Conservation (phyloP, 228 moss, liverwort and hornwort genomes). For the Sphagnum magellanicum region DNA sequence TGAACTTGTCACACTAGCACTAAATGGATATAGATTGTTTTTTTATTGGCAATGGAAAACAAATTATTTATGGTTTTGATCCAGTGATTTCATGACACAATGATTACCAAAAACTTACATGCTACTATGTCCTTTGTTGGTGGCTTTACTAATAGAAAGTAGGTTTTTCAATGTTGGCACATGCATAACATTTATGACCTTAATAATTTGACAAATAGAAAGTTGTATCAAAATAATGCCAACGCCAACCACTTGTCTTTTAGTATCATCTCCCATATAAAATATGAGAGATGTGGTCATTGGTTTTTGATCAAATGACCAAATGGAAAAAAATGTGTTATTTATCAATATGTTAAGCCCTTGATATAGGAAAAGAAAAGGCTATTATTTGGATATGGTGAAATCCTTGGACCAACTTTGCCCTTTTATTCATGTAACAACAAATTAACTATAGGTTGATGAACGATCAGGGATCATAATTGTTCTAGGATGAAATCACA, state of each 20-base stretch:
- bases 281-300: background rate
- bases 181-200: background rate
- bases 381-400: no score
- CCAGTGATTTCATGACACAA: background rate
- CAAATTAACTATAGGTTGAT: no score
- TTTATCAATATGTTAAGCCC: constrained; percentile 3
- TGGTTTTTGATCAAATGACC: background rate
- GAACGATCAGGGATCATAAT: no score
- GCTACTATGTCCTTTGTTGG: background rate
- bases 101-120: background rate
- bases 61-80: background rate
- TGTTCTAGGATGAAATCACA: no score
- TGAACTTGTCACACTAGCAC: background rate
- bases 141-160: background rate
- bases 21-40: background rate
- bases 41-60: background rate
- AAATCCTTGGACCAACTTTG: no score
- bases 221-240: background rate
- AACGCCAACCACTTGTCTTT: background rate
- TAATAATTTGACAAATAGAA: background rate
- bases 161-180: background rate
- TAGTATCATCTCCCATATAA: background rate
- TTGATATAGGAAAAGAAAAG: background rate
- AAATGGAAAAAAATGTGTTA: background rate
- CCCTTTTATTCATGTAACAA: no score